Conservation (phyloP, 2,329 filamentous ascomycete genomes). For the Cladobotryum mycophilum region DNA sequence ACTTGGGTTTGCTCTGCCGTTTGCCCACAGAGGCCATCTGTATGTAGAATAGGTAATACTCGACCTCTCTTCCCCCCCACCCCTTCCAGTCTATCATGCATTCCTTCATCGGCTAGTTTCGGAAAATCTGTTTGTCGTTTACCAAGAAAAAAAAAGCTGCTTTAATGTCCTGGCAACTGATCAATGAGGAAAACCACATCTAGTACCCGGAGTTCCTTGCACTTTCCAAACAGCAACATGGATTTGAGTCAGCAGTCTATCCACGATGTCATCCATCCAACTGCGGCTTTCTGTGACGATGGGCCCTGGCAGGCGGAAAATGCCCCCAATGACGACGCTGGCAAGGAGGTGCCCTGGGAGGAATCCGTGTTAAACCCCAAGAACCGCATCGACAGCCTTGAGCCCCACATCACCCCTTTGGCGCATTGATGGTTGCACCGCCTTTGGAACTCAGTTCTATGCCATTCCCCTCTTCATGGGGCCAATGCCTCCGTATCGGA, state of each 20-base stretch:
- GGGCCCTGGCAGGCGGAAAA: not conserved
- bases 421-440: constrained; percentile 54
- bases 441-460: constrained; percentile 52
- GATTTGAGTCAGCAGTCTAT: constrained; percentile 48
- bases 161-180: constrained; percentile 1
- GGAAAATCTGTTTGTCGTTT: not conserved
- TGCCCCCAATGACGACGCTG: constrained; percentile 1
- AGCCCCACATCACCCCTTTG: constrained; percentile 41
- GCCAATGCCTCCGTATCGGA: constrained; percentile 42
- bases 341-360: constrained; percentile 32
- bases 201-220: not conserved
- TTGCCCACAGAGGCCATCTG: not conserved
- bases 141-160: not conserved
- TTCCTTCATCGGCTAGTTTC: too few species aligned
- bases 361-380: constrained; percentile 51
- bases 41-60: constrained; percentile 2
- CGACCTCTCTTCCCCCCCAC: not conserved
- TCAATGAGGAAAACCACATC: not conserved
- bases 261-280: constrained; percentile 52
- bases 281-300: constrained; percentile 41
- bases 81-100: not conserved
- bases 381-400: constrained; percentile 54
- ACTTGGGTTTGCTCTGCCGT: not conserved
- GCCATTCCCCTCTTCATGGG: constrained; percentile 46
- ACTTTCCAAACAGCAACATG: constrained; percentile 32